These are phyloP conservation scores for Aspergillus diversus DNA, from an alignment of 495 filamentous ascomycete species.

Conservation along the genomic window DNA sequence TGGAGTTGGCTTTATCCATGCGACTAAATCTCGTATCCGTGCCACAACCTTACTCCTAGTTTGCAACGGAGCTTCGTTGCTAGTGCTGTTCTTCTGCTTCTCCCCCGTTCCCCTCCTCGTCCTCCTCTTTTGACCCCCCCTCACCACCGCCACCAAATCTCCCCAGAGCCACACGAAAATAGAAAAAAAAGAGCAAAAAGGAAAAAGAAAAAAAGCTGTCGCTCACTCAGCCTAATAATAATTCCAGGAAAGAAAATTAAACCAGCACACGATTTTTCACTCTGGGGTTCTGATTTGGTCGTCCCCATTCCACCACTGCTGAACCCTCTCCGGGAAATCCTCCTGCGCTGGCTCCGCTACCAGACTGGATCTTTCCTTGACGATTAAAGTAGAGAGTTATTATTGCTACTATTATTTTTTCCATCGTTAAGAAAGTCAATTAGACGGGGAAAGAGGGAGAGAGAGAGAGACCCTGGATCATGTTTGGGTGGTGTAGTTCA, in stretches of 20 bases:
- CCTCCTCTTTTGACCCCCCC: not conserved
- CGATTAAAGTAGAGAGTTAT: constrained; percentile 8
- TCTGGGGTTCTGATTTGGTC: not conserved
- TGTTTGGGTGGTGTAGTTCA: constrained; percentile 46
- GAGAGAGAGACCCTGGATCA: constrained; percentile 11
- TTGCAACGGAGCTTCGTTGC: not conserved
- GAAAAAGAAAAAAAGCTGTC: not conserved
- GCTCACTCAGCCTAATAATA: not conserved
- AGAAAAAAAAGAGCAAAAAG: not conserved
- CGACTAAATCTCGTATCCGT: not conserved
- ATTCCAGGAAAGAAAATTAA: too few relatives aligned
- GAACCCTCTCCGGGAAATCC: not conserved
- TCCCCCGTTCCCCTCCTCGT: not conserved
- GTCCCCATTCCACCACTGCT: not conserved
- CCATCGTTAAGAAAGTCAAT: constrained; percentile 12
- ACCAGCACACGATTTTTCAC: not conserved
- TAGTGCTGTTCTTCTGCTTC: not conserved
- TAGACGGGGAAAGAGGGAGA: not conserved
- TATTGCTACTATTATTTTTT: constrained; percentile 11
- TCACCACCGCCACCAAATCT: constrained; percentile 1
- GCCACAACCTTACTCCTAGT: not conserved
- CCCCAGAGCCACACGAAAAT: not conserved
- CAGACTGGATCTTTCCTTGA: constrained; percentile 2
- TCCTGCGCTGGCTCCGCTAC: not conserved
- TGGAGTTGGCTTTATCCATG: not conserved